Conservation (phyloP, 2,329 filamentous ascomycete species). For the Diaporthe helianthi region DNA sequence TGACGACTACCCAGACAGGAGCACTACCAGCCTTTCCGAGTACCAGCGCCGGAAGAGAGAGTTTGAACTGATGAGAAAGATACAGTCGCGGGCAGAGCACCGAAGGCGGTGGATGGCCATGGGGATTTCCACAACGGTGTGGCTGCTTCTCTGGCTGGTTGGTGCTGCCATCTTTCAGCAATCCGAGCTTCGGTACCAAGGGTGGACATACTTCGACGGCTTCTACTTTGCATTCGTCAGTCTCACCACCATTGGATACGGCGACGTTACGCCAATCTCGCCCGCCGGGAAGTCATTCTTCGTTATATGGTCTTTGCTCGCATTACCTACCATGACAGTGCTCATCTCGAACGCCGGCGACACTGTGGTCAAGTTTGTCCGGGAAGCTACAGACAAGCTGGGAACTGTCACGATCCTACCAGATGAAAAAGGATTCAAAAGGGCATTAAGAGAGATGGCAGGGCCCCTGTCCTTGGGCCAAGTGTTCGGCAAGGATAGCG, state of each 20-base stretch:
- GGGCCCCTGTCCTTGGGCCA: constrained; percentile 52
- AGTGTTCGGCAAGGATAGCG: constrained; percentile 48
- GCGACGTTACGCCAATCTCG: constrained; percentile 77
- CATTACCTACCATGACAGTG: constrained; percentile 87
- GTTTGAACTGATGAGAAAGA: constrained; percentile 81
- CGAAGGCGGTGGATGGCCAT: constrained; percentile 80
- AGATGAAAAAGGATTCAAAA: constrained; percentile 57
- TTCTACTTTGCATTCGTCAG: constrained; percentile 89
- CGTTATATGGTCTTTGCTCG: constrained; percentile 89
- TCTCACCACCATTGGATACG: constrained; percentile 87
- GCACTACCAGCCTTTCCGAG: constrained; percentile 48
- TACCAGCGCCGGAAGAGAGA: constrained; percentile 70
- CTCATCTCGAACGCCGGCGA: constrained; percentile 85
- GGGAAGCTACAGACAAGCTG: constrained; percentile 61
- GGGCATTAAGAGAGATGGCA: constrained; percentile 53
- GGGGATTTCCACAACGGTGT: constrained; percentile 69
- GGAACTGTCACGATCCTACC: constrained; percentile 68
- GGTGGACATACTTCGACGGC: constrained; percentile 78
- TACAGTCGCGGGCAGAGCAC: constrained; percentile 70
- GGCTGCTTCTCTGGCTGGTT: constrained; percentile 78
- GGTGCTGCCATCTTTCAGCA: constrained; percentile 77
- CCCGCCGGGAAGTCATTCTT: constrained; percentile 86
- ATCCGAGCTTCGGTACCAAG: constrained; percentile 60
- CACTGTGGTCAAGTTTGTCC: constrained; percentile 73
- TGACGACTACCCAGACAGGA: constrained; percentile 35